Evolutionary conservation across 2,329 filamentous ascomycete species (phyloP).

Genomic region (Akanthomyces lecanii): DNA sequence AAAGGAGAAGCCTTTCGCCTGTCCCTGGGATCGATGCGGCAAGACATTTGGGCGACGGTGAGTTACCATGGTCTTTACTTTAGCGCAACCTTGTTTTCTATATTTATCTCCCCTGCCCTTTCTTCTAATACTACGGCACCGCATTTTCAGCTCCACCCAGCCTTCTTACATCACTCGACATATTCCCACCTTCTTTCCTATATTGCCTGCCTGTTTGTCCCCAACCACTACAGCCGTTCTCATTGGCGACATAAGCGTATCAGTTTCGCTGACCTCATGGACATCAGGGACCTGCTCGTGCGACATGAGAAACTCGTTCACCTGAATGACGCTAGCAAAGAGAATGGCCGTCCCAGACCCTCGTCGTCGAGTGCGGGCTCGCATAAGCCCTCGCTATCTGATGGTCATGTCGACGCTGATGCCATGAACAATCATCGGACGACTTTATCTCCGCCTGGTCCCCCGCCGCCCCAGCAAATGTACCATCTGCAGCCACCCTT

Average conservation of each 20-base stretch:
- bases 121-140: constrained; percentile 17
- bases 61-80: constrained; percentile 29
- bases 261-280: constrained; percentile 46
- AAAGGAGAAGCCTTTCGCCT: constrained; percentile 61
- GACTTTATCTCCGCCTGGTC: constrained; percentile 26
- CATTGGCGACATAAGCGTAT: constrained; percentile 15
- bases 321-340: constrained; percentile 56
- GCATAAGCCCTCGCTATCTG: constrained; percentile 44
- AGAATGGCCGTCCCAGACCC: constrained; percentile 48
- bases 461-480: constrained; percentile 25
- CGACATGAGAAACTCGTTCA: constrained; percentile 63
- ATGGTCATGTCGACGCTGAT: constrained; percentile 44
- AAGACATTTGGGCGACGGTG: constrained; percentile 61
- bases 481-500: constrained; percentile 20
- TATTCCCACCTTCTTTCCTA: not conserved
- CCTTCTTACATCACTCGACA: constrained; percentile 16
- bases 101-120: constrained; percentile 15
- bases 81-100: constrained; percentile 14
- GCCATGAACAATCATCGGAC: constrained; percentile 41
- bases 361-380: constrained; percentile 43
- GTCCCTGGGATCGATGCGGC: constrained; percentile 55
- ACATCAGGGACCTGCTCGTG: constrained; percentile 60
- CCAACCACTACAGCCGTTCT: not conserved
- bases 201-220: not conserved
- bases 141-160: constrained; percentile 12